Base-by-base conservation (phyloP, 306 rosid species). In the Vigna angularis region DNA sequence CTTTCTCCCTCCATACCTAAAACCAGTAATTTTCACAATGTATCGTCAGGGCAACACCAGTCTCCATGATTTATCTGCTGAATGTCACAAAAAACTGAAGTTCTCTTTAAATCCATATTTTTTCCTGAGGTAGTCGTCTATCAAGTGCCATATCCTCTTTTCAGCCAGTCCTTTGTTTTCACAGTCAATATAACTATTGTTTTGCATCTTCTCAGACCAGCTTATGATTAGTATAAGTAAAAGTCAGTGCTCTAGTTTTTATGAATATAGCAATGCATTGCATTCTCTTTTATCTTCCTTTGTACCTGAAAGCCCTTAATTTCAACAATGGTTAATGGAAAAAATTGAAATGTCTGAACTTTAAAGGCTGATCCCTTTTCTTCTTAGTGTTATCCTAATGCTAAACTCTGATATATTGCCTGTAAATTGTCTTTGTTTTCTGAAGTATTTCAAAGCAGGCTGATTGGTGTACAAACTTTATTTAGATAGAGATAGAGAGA, bases 401-500 rank as follows among this genome's bases (percentile, higher is more conserved):
- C 64, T 65, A 16, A 48, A 18, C 48, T 61, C 49, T 51, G 20
- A 58, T 24, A 65, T 47, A 55, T 56, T 20, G 51, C 18, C 26
- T 53, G 63, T 18, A 34, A 80, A 55, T 45, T 58, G 61, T 55
- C 66, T 53, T 69, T 13, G 74, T 32, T 74, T 64, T 73, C 73
- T 62, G 30, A 49, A 65, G 66, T 74, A 42, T 55, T 71, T 80
- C 42, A 57, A 38, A 74, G 48, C 50, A 32, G 64, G 44, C 26
- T 47, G 56, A 20, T 47, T 55, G 77, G 28, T 62, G 45, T 79
- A 26, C 28, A 79, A 20, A 45, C 45, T 56, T 14, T 24, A 24
- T 57, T 30, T 32, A 62, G 5, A 7, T 62, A 30, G 44, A 30
- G 44, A 30, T 28, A 28, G 65, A 59, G 32, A 28, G 7, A 3